phyloP scores from a whole-genome alignment of 768 basidiomycete genomes.

The Phylloporus arenicola region DNA sequence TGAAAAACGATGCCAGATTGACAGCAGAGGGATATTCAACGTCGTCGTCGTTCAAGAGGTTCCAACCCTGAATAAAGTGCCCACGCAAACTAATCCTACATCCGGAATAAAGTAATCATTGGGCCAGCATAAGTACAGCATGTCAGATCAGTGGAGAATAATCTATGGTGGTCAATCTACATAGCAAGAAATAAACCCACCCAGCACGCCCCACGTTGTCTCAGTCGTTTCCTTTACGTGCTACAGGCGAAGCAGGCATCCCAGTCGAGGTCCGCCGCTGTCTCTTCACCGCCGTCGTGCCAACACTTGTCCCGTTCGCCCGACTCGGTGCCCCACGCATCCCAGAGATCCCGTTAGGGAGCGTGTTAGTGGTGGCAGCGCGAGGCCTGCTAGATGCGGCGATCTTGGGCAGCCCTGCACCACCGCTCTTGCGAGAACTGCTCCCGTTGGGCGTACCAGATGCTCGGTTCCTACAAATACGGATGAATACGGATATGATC shows the following conservation, averaged over 20 bases:
- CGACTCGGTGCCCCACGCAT: slow-evolving; percentile 36
- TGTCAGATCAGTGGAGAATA: slow-evolving; percentile 24
- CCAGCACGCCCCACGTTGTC: slow-evolving; percentile 6
- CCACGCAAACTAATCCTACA: slow-evolving; percentile 27
- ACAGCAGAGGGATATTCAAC: slow-evolving; percentile 4
- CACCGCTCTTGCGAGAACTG: slow-evolving; percentile 53
- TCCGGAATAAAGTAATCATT: slow-evolving; percentile 29
- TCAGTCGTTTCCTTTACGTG: slow-evolving; percentile 28
- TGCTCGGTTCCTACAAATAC: slow-evolving; percentile 62
- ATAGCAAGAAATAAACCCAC: slow-evolving; percentile 29
- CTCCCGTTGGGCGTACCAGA: slow-evolving; percentile 63
- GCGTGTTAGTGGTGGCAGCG: slow-evolving; percentile 58
- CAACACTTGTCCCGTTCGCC: slow-evolving; percentile 19
- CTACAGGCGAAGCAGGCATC: slow-evolving; percentile 36
- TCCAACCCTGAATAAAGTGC: slow-evolving; percentile 21
- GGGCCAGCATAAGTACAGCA: slow-evolving; percentile 26
- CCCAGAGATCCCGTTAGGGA: slow-evolving; percentile 43
- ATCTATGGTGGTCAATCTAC: slow-evolving; percentile 31
- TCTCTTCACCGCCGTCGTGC: slow-evolving; percentile 57
- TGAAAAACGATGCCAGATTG: slow-evolving; percentile 68
- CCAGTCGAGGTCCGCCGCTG: slow-evolving; percentile 74
- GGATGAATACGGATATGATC: not conserved
- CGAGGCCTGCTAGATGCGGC: slow-evolving; percentile 71
- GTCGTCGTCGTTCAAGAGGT: not conserved
- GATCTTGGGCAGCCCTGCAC: slow-evolving; percentile 63